These are phyloP conservation scores for Nannochloropsis salina DNA, from an alignment of 108 stramenopile genomes.

Conservation along the genomic window DNA sequence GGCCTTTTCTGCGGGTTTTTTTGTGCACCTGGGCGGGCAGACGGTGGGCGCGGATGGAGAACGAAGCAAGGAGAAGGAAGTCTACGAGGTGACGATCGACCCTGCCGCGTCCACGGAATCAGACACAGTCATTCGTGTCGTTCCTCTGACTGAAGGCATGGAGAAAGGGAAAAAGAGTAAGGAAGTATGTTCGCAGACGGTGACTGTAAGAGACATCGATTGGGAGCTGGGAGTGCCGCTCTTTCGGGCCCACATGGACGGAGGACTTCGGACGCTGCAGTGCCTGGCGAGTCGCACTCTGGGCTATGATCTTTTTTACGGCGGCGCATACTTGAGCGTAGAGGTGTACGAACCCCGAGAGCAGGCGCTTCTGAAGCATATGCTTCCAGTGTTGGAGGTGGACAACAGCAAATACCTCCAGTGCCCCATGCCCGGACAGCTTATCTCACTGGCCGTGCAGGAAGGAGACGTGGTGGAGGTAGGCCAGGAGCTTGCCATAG, in stretches of 20 bases:
- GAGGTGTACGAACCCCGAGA: constrained; percentile 67
- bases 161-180: not conserved
- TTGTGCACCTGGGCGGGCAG: not conserved
- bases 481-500: constrained; percentile 84
- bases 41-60: not conserved
- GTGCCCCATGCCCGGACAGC: constrained; percentile 87
- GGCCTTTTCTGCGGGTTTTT: not conserved
- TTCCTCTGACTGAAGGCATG: not conserved
- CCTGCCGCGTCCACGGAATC: not conserved
- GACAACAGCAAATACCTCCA: constrained; percentile 57
- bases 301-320: constrained; percentile 34
- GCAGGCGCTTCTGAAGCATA: constrained; percentile 66
- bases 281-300: constrained; percentile 24
- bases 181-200: not conserved
- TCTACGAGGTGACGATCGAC: not conserved
- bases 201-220: constrained; percentile 18
- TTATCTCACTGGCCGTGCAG: constrained; percentile 45
- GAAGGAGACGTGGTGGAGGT: constrained; percentile 80
- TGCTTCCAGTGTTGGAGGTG: constrained; percentile 54
- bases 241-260: constrained; percentile 35
- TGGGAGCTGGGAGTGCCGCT: constrained; percentile 38
- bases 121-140: not conserved
- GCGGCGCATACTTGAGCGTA: constrained; percentile 63
- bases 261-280: constrained; percentile 35
- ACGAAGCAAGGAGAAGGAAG: not conserved